Evolutionary conservation across 768 basidiomycete species (phyloP), one percentile per base, ranked within the genome.

Genomic region (Suillus hirtellus): DNA sequence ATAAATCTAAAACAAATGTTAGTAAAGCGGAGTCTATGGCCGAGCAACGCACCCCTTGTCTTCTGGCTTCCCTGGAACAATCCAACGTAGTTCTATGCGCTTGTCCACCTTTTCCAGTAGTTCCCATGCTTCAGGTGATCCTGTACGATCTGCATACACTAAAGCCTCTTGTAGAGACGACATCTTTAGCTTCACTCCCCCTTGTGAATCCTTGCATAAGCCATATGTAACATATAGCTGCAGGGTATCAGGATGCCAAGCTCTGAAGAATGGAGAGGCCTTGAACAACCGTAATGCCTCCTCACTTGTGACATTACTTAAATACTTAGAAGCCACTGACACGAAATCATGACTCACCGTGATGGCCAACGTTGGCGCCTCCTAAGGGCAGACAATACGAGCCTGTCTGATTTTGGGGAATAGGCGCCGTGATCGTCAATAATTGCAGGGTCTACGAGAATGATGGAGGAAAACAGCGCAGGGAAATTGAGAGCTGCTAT

Each of bases 401-500:
- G 38, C n/a, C 46, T 27, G 19, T 63, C 34, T 46, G 49, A 2
- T 11, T 55, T 58, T 31, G 4, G 31, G 6, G 17, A 19, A 12
- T 8, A 40, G 21, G 31, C 7, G 1, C 21, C 31, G 7, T n/a
- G 21, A 27, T 78, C 72, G 40, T 68, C 71, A 1, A 65, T 59
- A 43, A 92, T 84, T 71, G 95, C 85, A 0, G 95, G 93, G 71
- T 97, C 95, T 34, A 95, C 74, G 27, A 95, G 81, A 47, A 92
- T 76, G 44, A 96, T 76, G 0, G 85, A 84, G 38, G 86, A 80
- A 77, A 94, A 95, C 9, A 95, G 77, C 1, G 77, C 76, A 0
- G 93, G 92, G 63, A 79, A 77, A 47, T 82, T 79, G 31, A 87
- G 67, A 2, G 91, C 90, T 1, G 87, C 91, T 46, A 87, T 82